Evolutionary conservation across 2,329 filamentous ascomycete species (phyloP), one percentile per base, ranked within the genome.

Genomic region (Dactylonectria macrodidyma): DNA sequence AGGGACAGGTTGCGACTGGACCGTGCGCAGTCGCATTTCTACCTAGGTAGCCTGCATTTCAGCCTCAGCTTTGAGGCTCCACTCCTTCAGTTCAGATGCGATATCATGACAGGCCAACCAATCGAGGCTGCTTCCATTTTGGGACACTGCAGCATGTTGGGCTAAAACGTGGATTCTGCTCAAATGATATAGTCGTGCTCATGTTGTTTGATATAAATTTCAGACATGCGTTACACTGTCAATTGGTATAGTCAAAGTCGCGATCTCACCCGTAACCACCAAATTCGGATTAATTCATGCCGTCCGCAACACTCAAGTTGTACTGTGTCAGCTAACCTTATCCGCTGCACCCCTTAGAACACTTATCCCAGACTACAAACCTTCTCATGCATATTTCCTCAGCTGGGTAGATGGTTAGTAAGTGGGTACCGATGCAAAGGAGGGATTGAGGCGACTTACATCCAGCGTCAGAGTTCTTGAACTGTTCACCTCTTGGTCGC

Each of bases 401-500:
- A 81, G 65, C 80, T 81, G 46, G 12, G 65, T 16, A 8, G 19
- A 9, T 26, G 22, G 56, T 70, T 46, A 72, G 75, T 47, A 69
- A 66, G 11, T 36, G 19, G 14, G 16, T 26, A 8, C 30, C 2
- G 7, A 12, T 30, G 26, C 19, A 16, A 44, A 16, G 16, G 12
- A 34, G 30, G 14, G 22, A 36, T 16, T 54, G 30, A 4, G 34
- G 24, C 7, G 30, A 86, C 95, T 95, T 85, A 98, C 95, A 91
- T 99, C 96, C 76, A 99, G 85, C 65, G 95, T 98, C 82, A 99
- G 84, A 44, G 94, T 93, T 82, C 94, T 93, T 75, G 93, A 97
- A 77, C 92, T 97, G 83, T 98, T 99, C 65, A 94, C 93, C 64
- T 92, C 91, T 84, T 99, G 96, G 78, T 99, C 97, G 73, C 96